Evolutionary conservation across 441 rosid genomes (phyloP).

Genomic region (Eutrema salsugineum): DNA sequence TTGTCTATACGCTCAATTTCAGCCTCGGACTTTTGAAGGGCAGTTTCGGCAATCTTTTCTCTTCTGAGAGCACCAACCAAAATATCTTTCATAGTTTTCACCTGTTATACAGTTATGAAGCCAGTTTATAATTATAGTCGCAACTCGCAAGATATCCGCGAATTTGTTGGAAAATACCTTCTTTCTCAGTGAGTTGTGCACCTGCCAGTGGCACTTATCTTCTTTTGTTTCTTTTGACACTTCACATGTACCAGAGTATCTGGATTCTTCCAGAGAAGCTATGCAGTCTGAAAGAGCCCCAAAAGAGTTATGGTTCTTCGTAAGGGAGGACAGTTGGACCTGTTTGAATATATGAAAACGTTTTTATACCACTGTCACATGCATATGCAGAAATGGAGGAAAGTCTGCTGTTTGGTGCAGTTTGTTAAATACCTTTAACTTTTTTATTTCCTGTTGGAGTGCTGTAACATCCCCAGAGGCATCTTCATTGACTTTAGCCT

Average conservation of each 20-base stretch:
- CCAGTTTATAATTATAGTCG: conserved; percentile 1
- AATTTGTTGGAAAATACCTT: conserved; percentile 42
- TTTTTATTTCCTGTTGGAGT: conserved; percentile 81
- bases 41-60: conserved; percentile 60
- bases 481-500: conserved; percentile 98
- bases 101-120: conserved; percentile 36
- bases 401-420: conserved; percentile 13
- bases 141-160: conserved; percentile 17
- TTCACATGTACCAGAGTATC: conserved; percentile 29
- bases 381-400: conserved; percentile 10
- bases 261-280: conserved; percentile 42
- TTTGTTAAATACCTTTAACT: conserved; percentile 52
- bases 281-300: conserved; percentile 35
- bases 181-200: conserved; percentile 31
- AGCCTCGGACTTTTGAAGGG: conserved; percentile 49
- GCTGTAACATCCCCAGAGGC: conserved; percentile 87
- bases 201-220: conserved; percentile 32
- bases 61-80: conserved; percentile 64
- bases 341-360: conserved; percentile 34
- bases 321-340: conserved; percentile 68
- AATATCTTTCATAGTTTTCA: conserved; percentile 40
- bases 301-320: conserved; percentile 48
- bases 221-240: conserved; percentile 31
- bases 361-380: conserved; percentile 21
- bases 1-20: conserved; percentile 55